Evolutionary conservation across 768 basidiomycete genomes (phyloP).

Genomic region (Phylloporus rhodoxanthus): DNA sequence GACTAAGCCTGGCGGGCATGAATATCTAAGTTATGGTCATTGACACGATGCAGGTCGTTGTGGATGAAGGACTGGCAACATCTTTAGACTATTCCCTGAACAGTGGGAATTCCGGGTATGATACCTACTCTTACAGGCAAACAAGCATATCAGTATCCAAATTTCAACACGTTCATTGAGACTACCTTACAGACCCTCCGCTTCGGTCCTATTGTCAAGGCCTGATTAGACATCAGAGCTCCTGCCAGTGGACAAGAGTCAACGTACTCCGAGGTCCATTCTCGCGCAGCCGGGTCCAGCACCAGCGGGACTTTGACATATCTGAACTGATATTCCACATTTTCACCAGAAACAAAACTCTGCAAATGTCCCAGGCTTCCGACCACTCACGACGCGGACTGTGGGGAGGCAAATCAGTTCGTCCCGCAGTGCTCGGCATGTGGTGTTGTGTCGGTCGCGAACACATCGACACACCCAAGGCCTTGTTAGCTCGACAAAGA

Average conservation of each 20-base stretch:
- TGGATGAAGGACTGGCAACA: no score
- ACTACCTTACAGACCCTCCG: no score
- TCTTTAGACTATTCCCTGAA: no score
- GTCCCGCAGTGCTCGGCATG: background rate
- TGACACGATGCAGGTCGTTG: no score
- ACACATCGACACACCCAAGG: slow-evolving; percentile 5
- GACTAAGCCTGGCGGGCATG: no score
- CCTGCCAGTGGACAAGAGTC: no score
- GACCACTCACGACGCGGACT: slow-evolving; percentile 21
- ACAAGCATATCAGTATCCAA: no score
- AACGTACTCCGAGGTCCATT: slow-evolving; percentile 16
- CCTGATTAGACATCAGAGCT: slow-evolving; percentile 1
- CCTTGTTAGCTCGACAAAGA: slow-evolving; percentile 13
- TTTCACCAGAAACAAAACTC: slow-evolving; percentile 15
- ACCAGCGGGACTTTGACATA: slow-evolving; percentile 19
- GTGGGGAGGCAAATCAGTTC: slow-evolving; percentile 10
- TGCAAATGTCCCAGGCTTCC: slow-evolving; percentile 16
- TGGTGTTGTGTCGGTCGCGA: background rate
- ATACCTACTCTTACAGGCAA: no score
- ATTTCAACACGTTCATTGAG: no score
- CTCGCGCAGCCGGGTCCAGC: background rate
- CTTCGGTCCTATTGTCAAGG: no score
- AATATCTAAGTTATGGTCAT: no score
- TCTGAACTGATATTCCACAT: background rate
- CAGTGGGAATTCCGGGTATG: no score